Evolutionary conservation across 768 basidiomycete genomes (phyloP).

Genomic region (Tulasnella sp.): DNA sequence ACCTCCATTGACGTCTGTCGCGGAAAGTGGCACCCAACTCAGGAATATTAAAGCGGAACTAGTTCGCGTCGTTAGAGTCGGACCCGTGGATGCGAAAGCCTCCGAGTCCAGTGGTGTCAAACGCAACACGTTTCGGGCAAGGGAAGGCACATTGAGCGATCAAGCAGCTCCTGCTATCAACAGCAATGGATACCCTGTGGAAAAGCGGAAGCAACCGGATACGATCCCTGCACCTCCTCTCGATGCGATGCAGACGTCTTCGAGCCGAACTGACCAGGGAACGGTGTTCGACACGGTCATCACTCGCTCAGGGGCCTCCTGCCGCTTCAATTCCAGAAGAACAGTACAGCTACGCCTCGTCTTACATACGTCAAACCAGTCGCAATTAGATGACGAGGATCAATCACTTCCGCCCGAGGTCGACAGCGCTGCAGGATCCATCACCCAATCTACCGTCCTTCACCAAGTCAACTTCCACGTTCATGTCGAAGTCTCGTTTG

Average conservation of each 20-base stretch:
- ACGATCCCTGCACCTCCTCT: conserved; percentile 21
- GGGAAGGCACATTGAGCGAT: background rate
- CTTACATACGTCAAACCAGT: conserved; percentile 52
- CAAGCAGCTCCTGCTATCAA: background rate
- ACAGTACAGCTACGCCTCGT: conserved; percentile 76
- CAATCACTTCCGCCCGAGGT: conserved; percentile 45
- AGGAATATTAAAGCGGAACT: conserved; percentile 80
- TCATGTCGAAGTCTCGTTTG: conserved; percentile 70
- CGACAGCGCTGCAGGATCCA: conserved; percentile 54
- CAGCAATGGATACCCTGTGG: conserved; percentile 14
- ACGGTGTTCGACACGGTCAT: conserved; percentile 49
- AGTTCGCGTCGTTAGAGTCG: conserved; percentile 46
- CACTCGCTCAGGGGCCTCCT: conserved; percentile 85
- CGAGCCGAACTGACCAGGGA: conserved; percentile 36
- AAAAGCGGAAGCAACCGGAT: conserved; percentile 4
- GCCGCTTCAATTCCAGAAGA: conserved; percentile 76
- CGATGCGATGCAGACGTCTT: conserved; percentile 40
- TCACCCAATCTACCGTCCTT: conserved; percentile 76
- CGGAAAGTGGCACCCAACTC: conserved; percentile 69
- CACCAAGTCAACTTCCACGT: conserved; percentile 80
- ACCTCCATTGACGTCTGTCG: conserved; percentile 62
- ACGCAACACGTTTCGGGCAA: background rate
- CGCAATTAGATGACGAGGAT: conserved; percentile 43
- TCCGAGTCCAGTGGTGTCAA: conserved; percentile 3
- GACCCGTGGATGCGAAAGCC: conserved; percentile 13